phyloP scores from a whole-genome alignment of 2,329 filamentous ascomycete genomes.

The Phaeosphaeria sp. region DNA sequence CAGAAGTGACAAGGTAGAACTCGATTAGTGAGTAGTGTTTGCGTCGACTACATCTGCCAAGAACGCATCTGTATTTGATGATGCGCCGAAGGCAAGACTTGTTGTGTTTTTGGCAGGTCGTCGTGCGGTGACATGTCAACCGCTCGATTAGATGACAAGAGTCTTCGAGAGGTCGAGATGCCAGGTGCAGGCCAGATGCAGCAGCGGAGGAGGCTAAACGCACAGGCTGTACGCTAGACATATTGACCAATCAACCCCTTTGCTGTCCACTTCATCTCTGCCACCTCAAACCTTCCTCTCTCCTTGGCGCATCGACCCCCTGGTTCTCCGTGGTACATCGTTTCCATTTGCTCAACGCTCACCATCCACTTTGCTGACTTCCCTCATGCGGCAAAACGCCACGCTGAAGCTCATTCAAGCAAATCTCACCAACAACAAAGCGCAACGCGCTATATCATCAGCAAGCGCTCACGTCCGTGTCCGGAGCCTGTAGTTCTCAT shows the following conservation, averaged over 20 bases:
- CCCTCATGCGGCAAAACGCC: slow-evolving; percentile 14
- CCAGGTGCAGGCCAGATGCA: slow-evolving; percentile 3
- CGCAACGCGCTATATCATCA: slow-evolving; percentile 8
- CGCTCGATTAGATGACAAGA: slow-evolving; percentile 1
- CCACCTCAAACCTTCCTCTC: slow-evolving; percentile 22
- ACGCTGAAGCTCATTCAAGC: slow-evolving; percentile 12
- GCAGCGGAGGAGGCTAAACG: slow-evolving; percentile 2
- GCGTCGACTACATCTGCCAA: background rate
- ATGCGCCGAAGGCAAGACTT: background rate
- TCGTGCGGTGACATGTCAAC: slow-evolving; percentile 5
- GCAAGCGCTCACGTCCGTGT: slow-evolving; percentile 13
- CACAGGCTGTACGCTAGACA: background rate
- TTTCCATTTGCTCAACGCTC: slow-evolving; percentile 14
- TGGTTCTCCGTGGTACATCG: slow-evolving; percentile 2
- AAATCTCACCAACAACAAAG: slow-evolving; percentile 12
- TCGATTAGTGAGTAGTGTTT: background rate
- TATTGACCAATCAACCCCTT: slow-evolving; percentile 11
- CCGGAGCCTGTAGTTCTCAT: slow-evolving; percentile 1
- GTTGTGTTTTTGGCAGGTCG: background rate
- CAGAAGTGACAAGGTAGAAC: too few species aligned
- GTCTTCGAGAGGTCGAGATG: slow-evolving; percentile 1
- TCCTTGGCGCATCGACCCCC: slow-evolving; percentile 16
- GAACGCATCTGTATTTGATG: background rate
- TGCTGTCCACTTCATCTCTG: slow-evolving; percentile 5
- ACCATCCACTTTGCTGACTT: slow-evolving; percentile 6